Conservation (phyloP, 2,329 filamentous ascomycete genomes). For the Botryotinia convoluta region DNA sequence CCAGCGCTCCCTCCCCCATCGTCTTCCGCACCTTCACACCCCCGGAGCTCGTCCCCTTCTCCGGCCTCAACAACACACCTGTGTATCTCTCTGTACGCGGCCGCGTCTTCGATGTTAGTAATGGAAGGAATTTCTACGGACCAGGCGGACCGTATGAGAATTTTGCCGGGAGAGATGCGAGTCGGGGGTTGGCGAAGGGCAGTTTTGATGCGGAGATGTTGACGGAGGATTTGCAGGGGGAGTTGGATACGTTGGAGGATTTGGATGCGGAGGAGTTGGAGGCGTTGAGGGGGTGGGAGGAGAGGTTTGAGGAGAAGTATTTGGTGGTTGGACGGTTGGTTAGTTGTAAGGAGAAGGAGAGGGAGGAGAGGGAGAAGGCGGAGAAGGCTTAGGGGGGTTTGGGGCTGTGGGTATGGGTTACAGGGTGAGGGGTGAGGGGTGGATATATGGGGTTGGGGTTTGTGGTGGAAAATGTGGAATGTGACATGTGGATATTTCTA, state of each 20-base stretch:
- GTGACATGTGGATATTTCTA: not conserved
- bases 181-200: conserved; percentile 79
- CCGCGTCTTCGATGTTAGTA: conserved; percentile 83
- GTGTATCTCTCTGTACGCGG: conserved; percentile 92
- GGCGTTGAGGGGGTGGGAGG: conserved; percentile 86
- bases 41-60: conserved; percentile 68
- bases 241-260: conserved; percentile 72
- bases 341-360: conserved; percentile 54
- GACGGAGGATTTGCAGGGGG: conserved; percentile 83
- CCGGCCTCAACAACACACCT: conserved; percentile 69
- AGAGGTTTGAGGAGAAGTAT: conserved; percentile 91
- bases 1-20: conserved; percentile 42
- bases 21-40: conserved; percentile 49
- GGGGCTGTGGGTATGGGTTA: not conserved
- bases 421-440: not conserved
- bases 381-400: not conserved
- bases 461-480: not conserved
- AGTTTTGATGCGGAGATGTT: conserved; percentile 96
- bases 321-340: conserved; percentile 88
- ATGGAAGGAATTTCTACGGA: conserved; percentile 91
- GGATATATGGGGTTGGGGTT: not conserved
- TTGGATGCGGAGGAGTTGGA: conserved; percentile 75
- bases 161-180: conserved; percentile 91
- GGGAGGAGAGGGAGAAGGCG: conserved; percentile 38
- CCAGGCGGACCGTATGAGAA: conserved; percentile 94